Conservation (phyloP, 2,329 filamentous ascomycete genomes). For the Scytalidium sp. region DNA sequence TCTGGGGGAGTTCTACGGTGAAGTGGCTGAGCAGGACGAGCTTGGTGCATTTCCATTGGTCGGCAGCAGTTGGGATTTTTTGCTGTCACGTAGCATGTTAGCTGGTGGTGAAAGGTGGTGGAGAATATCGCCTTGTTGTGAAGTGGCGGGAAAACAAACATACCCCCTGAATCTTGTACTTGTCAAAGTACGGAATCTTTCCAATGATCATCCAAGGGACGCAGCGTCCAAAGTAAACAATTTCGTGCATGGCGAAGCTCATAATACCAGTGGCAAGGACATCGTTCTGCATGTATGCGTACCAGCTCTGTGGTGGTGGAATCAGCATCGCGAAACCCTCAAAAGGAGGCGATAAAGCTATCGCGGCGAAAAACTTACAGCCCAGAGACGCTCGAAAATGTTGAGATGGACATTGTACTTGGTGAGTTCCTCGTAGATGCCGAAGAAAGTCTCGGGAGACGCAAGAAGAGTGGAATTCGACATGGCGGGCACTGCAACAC, state of each 20-base stretch:
- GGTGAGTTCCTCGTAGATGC: conserved; percentile 60
- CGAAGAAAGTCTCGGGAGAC: conserved; percentile 41
- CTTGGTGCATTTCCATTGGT: conserved; percentile 92
- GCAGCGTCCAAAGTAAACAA: conserved; percentile 86
- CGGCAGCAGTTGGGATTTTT: conserved; percentile 87
- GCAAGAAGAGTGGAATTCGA: conserved; percentile 24
- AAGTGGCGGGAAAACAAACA: too few relatives aligned
- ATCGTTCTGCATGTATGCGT: conserved; percentile 97
- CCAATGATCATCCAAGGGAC: conserved; percentile 94
- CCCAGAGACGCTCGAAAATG: conserved; percentile 84
- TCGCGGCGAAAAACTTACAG: conserved; percentile 48
- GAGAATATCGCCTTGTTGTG: too few relatives aligned
- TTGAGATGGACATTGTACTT: conserved; percentile 79
- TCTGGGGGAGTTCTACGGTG: conserved; percentile 96
- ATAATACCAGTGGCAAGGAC: conserved; percentile 94
- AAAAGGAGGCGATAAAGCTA: conserved; percentile 1
- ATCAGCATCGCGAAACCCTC: conserved; percentile 8
- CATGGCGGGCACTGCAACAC: conserved; percentile 9
- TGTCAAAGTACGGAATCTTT: conserved; percentile 79
- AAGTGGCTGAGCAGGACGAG: conserved; percentile 94
- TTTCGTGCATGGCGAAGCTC: conserved; percentile 94
- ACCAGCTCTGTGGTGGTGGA: conserved; percentile 64
- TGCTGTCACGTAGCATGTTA: conserved; percentile 7
- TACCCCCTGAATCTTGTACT: conserved; percentile 92
- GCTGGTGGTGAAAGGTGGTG: conserved; percentile 2